These are phyloP conservation scores for Suillus spraguei DNA, from an alignment of 768 basidiomycete species.

Conservation along the genomic window DNA sequence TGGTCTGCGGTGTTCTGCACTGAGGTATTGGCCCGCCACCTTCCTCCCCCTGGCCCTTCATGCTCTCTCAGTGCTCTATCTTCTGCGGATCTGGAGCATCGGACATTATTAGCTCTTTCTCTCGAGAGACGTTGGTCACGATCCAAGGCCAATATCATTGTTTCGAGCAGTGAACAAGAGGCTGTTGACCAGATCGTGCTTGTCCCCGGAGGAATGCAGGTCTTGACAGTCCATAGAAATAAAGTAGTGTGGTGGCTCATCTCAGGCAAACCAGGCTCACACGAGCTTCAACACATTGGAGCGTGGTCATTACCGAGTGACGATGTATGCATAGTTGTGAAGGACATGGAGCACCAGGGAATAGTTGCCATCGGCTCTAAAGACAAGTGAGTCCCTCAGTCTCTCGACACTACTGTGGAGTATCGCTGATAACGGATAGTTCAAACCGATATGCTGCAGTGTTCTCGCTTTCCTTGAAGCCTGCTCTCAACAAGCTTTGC, in stretches of 20 bases:
- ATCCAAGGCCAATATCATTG: constrained; percentile 19
- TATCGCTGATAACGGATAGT: constrained; percentile 10
- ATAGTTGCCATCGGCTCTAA: constrained; percentile 24
- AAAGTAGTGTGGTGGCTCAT: constrained; percentile 27
- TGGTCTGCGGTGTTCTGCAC: constrained; percentile 26
- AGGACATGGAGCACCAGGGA: constrained; percentile 16
- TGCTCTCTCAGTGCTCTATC: constrained; percentile 20
- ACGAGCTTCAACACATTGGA: constrained; percentile 20
- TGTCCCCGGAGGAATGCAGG: constrained; percentile 26
- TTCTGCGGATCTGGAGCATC: constrained; percentile 26
- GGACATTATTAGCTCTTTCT: constrained; percentile 30
- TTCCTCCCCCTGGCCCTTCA: constrained; percentile 23
- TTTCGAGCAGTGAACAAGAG: constrained; percentile 6
- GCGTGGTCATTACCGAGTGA: constrained; percentile 23
- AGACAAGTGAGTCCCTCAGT: constrained; percentile 12
- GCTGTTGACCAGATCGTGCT: constrained; percentile 31
- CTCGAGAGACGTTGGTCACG: constrained; percentile 27
- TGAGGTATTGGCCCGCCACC: constrained; percentile 22
- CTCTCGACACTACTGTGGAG: background rate
- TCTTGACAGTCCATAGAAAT: constrained; percentile 31
- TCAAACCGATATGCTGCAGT: constrained; percentile 22
- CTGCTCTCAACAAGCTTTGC: constrained; percentile 23
- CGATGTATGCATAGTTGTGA: constrained; percentile 24
- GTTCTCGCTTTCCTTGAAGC: constrained; percentile 18
- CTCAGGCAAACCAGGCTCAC: constrained; percentile 19